Conservation (phyloP, 1,284 basidiomycete genomes). For the Leccinum griseonigrum region DNA sequence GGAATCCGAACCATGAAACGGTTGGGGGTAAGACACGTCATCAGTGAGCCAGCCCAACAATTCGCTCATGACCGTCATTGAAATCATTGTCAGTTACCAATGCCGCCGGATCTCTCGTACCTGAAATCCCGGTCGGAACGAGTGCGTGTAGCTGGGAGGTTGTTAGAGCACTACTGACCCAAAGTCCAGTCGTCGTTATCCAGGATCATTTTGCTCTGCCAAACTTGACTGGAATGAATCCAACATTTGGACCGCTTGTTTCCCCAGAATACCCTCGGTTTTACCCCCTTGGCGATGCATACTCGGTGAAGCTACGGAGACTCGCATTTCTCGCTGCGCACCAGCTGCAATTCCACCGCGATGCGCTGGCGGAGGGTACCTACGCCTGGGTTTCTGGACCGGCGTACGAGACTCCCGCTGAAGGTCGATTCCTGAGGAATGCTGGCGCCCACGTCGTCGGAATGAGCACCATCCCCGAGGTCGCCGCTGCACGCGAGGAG, state of each 20-base stretch:
- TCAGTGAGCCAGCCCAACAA: constrained; percentile 48
- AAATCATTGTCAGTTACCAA: constrained; percentile 67
- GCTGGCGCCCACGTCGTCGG: constrained; percentile 82
- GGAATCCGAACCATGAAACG: constrained; percentile 75
- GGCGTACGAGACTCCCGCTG: constrained; percentile 81
- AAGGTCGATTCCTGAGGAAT: constrained; percentile 70
- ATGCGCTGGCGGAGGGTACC: constrained; percentile 67
- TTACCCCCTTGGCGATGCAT: constrained; percentile 76
- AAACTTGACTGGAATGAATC: constrained; percentile 74
- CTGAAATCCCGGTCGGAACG: constrained; percentile 72
- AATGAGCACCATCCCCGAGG: constrained; percentile 90
- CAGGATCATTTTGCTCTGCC: constrained; percentile 83
- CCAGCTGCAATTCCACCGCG: constrained; percentile 43
- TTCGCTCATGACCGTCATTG: background rate
- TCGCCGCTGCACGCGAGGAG: constrained; percentile 76
- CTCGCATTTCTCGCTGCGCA: constrained; percentile 69
- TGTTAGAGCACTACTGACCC: constrained; percentile 13
- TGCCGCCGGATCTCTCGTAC: constrained; percentile 77
- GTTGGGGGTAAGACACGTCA: constrained; percentile 70
- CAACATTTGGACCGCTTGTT: constrained; percentile 67
- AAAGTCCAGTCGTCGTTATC: constrained; percentile 65
- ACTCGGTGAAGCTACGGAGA: constrained; percentile 66
- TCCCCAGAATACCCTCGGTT: constrained; percentile 64
- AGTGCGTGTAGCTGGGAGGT: constrained; percentile 45
- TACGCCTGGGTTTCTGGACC: constrained; percentile 88